These are phyloP conservation scores for Candida jianshihensis DNA, from an alignment of 805 yeast species.

Conservation along the genomic window DNA sequence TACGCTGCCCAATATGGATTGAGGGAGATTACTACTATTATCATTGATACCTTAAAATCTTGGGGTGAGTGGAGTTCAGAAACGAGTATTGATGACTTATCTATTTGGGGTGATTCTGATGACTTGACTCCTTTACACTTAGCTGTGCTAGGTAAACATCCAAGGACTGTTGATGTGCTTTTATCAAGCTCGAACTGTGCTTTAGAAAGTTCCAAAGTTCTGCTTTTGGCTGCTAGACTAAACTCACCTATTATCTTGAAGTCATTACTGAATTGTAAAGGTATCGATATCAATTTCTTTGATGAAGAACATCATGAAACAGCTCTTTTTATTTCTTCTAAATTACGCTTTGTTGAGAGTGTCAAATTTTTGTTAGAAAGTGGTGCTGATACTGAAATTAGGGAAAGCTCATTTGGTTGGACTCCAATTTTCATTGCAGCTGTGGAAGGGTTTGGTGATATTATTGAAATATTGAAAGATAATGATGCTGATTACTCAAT, in stretches of 20 bases:
- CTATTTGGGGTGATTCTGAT: conserved; percentile 67
- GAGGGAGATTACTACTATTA: conserved; percentile 48
- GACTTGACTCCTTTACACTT: conserved; percentile 74
- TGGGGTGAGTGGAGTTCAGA: conserved; percentile 53
- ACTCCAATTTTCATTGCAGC: conserved; percentile 89
- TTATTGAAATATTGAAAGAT: conserved; percentile 48
- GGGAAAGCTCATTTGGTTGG: conserved; percentile 84
- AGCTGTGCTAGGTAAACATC: conserved; percentile 78
- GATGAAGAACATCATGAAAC: conserved; percentile 66
- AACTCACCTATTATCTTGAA: conserved; percentile 51
- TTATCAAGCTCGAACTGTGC: conserved; percentile 36
- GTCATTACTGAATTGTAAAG: conserved; percentile 45
- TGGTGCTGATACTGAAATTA: conserved; percentile 69
- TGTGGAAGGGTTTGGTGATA: conserved; percentile 64
- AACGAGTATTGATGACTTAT: conserved; percentile 48
- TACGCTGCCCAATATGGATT: conserved; percentile 86
- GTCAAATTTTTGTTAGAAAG: conserved; percentile 47
- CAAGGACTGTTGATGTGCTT: conserved; percentile 59
- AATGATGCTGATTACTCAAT: conserved; percentile 47
- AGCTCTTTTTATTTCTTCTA: conserved; percentile 74
- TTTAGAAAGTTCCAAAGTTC: conserved; percentile 46
- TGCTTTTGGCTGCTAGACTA: conserved; percentile 55
- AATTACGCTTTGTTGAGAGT: conserved; percentile 46
- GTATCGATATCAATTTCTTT: conserved; percentile 56
- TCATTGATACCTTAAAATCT: conserved; percentile 46